Evolutionary conservation across 768 basidiomycete species (phyloP).

Genomic region (Rubroboletus pulcherrimus): DNA sequence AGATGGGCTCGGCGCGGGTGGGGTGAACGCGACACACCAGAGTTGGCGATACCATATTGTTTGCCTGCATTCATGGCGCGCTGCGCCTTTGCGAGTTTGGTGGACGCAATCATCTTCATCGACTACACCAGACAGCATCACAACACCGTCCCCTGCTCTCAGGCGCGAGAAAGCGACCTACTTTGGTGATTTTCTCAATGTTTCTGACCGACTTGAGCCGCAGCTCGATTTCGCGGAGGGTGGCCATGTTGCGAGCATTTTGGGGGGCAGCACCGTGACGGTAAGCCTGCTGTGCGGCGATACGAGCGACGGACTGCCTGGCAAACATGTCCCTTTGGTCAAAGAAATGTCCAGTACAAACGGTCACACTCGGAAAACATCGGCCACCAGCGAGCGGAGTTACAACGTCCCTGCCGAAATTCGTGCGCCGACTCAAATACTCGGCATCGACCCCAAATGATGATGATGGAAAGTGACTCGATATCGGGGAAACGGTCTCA

Average conservation of each 20-base stretch:
- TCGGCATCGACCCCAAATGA: constrained; percentile 27
- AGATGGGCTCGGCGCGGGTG: not conserved
- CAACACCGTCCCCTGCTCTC: not conserved
- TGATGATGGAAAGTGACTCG: constrained; percentile 7
- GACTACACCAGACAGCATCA: constrained; percentile 47
- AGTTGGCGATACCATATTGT: constrained; percentile 88
- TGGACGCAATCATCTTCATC: constrained; percentile 99
- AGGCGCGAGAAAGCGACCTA: constrained; percentile 32
- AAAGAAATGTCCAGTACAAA: not conserved
- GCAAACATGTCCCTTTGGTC: constrained; percentile 41
- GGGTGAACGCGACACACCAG: constrained; percentile 48
- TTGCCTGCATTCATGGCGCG: constrained; percentile 90
- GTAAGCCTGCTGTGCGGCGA: constrained; percentile 37
- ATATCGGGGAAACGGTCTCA: constrained; percentile 10
- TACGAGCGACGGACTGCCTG: constrained; percentile 44
- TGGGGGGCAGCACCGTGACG: constrained; percentile 39
- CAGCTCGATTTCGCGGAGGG: constrained; percentile 94
- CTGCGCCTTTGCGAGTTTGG: constrained; percentile 93
- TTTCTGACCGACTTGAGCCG: constrained; percentile 95
- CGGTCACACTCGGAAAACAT: constrained; percentile 26
- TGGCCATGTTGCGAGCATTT: constrained; percentile 86
- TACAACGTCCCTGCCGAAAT: constrained; percentile 16
- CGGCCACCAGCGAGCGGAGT: constrained; percentile 38
- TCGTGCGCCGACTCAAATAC: constrained; percentile 20
- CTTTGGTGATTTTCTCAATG: constrained; percentile 99